A percentile compares a stretch with the other conserved stretches of the same genome.
Conservation (phyloP, 2,329 filamentous ascomycete species). For the Graphium sp. region DNA sequence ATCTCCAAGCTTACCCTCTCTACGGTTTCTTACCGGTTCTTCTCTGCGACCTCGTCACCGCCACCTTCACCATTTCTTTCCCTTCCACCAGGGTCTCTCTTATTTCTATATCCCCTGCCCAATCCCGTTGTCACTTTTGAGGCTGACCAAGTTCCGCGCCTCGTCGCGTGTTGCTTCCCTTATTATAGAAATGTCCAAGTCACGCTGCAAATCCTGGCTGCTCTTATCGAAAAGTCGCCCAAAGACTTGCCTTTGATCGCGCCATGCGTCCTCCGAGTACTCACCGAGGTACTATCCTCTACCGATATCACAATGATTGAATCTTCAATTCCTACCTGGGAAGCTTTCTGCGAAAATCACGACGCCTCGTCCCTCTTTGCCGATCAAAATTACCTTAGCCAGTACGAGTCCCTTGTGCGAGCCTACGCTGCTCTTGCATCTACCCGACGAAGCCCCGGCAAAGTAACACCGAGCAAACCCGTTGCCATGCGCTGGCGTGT, state of each 20-base stretch:
- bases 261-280: slow-evolving; percentile 65
- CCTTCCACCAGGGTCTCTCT: not conserved
- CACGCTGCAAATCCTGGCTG: slow-evolving; percentile 79
- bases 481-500: slow-evolving; percentile 65
- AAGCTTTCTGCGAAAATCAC: slow-evolving; percentile 76
- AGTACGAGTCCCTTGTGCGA: slow-evolving; percentile 69
- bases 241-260: slow-evolving; percentile 85
- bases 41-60: not conserved
- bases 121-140: too few species aligned
- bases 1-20: slow-evolving; percentile 1
- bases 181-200: slow-evolving; percentile 69
- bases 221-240: slow-evolving; percentile 82
- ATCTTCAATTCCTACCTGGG: slow-evolving; percentile 72
- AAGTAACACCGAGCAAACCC: slow-evolving; percentile 46
- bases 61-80: not conserved
- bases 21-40: slow-evolving; percentile 1
- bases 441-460: slow-evolving; percentile 33
- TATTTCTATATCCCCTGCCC: too few species aligned
- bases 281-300: slow-evolving; percentile 68
- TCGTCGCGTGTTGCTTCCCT: slow-evolving; percentile 1
- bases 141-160: too few species aligned
- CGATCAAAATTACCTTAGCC: slow-evolving; percentile 65
- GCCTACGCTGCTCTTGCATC: slow-evolving; percentile 70
- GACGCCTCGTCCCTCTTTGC: slow-evolving; percentile 73
- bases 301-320: slow-evolving; percentile 87